Evolutionary conservation across 495 filamentous ascomycete species (phyloP).

Genomic region (Penicillium pancosmium): DNA sequence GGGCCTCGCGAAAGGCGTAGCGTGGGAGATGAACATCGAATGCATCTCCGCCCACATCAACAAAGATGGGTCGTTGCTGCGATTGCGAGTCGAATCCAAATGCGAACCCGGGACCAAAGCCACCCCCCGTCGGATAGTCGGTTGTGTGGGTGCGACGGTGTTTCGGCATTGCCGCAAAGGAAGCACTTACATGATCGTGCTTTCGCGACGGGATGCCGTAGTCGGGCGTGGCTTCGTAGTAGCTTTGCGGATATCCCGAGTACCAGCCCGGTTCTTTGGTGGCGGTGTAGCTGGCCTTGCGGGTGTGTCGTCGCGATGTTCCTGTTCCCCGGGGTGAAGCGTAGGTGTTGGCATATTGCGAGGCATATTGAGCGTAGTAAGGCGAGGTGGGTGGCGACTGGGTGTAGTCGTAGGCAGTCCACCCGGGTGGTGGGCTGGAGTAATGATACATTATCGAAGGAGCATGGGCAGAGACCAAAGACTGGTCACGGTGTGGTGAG

Average conservation of each 20-base stretch:
- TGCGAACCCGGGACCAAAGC: slow-evolving; percentile 41
- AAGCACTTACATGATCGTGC: slow-evolving; percentile 63
- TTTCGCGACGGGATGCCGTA: slow-evolving; percentile 52
- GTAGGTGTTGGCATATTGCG: slow-evolving; percentile 45
- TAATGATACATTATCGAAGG: slow-evolving; percentile 57
- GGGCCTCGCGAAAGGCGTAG: slow-evolving; percentile 36
- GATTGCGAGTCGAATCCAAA: slow-evolving; percentile 36
- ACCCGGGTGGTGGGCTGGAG: slow-evolving; percentile 50
- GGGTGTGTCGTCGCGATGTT: slow-evolving; percentile 45
- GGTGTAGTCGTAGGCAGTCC: slow-evolving; percentile 52
- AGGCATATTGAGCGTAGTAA: slow-evolving; percentile 51
- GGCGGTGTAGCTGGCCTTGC: slow-evolving; percentile 51
- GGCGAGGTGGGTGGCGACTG: slow-evolving; percentile 55
- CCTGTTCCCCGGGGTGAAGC: slow-evolving; percentile 36
- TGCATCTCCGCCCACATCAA: slow-evolving; percentile 59
- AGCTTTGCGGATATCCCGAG: slow-evolving; percentile 38
- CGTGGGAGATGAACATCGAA: slow-evolving; percentile 46
- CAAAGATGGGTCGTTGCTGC: slow-evolving; percentile 55
- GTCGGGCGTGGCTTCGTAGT: slow-evolving; percentile 51
- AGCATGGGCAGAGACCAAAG: slow-evolving; percentile 32
- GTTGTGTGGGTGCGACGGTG: slow-evolving; percentile 43
- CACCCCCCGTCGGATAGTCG: slow-evolving; percentile 43
- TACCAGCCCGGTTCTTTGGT: slow-evolving; percentile 47
- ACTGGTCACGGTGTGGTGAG: background rate
- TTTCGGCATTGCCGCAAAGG: slow-evolving; percentile 44